phyloP scores from a whole-genome alignment of 768 basidiomycete species.

The Boletus rufocinnamomeus region DNA sequence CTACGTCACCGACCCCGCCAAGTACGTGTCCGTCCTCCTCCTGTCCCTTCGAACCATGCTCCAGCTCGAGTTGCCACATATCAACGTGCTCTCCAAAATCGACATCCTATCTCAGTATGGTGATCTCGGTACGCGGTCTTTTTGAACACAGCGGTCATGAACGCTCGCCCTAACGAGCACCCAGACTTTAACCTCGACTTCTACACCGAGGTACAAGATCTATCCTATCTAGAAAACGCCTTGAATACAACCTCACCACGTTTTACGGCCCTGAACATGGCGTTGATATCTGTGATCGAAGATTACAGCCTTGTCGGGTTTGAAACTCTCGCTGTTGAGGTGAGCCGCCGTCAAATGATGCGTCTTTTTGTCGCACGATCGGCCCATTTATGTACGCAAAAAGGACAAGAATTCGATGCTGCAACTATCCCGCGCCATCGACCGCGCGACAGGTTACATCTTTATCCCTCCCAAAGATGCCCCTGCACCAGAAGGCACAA shows the following conservation, averaged over 20 bases:
- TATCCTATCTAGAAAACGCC: slow-evolving; percentile 80
- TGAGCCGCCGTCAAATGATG: slow-evolving; percentile 32
- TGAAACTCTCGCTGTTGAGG: slow-evolving; percentile 96
- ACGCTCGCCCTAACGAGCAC: background rate
- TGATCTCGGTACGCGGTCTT: slow-evolving; percentile 69
- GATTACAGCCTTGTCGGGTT: slow-evolving; percentile 93
- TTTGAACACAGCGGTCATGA: background rate
- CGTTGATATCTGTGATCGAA: slow-evolving; percentile 90
- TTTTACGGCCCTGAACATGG: slow-evolving; percentile 81
- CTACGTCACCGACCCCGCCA: slow-evolving; percentile 93
- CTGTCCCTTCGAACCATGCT: slow-evolving; percentile 95
- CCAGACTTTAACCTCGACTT: slow-evolving; percentile 96
- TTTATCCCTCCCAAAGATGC: slow-evolving; percentile 62
- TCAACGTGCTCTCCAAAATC: slow-evolving; percentile 96
- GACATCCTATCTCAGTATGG: slow-evolving; percentile 91
- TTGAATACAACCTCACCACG: slow-evolving; percentile 67
- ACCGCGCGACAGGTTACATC: slow-evolving; percentile 90
- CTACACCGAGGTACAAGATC: slow-evolving; percentile 97
- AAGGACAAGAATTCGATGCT: slow-evolving; percentile 97
- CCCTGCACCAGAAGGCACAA: slow-evolving; percentile 35
- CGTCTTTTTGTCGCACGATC: background rate
- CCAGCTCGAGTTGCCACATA: slow-evolving; percentile 96
- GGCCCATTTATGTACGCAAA: background rate
- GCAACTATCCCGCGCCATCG: slow-evolving; percentile 77
- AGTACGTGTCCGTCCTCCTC: slow-evolving; percentile 91